Evolutionary conservation across 2,329 filamentous ascomycete genomes (phyloP), one percentile per base, ranked within the genome.

Genomic region (Diaporthe helianthi): DNA sequence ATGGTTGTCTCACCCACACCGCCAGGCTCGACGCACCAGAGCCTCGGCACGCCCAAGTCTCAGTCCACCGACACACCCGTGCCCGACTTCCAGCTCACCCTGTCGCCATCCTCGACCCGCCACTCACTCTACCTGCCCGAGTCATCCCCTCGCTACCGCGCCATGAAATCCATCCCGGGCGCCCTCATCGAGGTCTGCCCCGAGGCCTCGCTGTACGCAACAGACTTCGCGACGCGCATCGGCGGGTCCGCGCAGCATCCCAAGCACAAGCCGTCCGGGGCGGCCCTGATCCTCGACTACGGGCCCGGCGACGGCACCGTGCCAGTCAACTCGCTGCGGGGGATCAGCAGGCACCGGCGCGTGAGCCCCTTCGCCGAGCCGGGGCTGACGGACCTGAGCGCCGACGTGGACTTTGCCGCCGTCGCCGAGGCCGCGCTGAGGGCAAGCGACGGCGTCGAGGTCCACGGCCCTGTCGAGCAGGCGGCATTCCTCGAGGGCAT

Each of bases 281-380:
- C 94, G 10, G 96, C 95, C 0, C 85, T 99, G n/a, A 93, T 99
- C 74, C 89, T 99, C 54, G 96, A 99, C 82, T 99, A 99, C 80
- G 96, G 96, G 22, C 92, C 95, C 5, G 80, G 89, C 3, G 85
- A 89, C 69, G 79, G 79, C 74, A 92, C 84, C 0, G 90, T 99
- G 60, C 96, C 96, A 3, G 84, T 92, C 71, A 97, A 97, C 84
- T 97, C 94, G 0, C 86, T 99, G 26, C 92, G 96, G 38, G 96
- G 96, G 26, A 98, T 99, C 79, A 88, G 90, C 44, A 83, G 86
- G 17, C 96, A 99, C 81, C 83, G 85, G 29, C 85, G 86, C 29
- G 92, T 97, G 54, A 94, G 90, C 26, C 93, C 96, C 4, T 93
- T 99, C 75, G 85, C 87, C 1, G 84, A 88, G 7, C 92, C 96